A percentile compares a stretch with the other conserved stretches of the same genome.
Conservation (phyloP, 108 stramenopile species). For the Pseudonitzschia pungens region DNA sequence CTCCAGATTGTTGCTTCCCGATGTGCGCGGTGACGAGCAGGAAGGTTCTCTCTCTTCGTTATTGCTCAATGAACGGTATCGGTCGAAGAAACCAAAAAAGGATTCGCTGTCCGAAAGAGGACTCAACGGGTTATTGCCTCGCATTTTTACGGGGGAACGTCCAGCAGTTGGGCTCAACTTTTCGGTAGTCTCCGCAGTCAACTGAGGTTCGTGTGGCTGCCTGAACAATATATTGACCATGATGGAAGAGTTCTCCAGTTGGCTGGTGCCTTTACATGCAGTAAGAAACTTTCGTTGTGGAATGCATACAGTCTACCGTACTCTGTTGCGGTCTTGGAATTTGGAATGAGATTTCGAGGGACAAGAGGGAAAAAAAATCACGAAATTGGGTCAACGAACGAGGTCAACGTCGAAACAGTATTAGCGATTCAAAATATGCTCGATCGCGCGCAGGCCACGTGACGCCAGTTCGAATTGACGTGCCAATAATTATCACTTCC, state of each 20-base stretch:
- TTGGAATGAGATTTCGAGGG: not conserved
- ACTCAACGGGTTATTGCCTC: conserved; percentile 16
- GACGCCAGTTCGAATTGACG: no score
- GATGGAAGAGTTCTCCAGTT: not conserved
- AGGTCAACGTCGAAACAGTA: no score
- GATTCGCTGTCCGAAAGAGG: conserved; percentile 25
- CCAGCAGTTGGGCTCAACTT: not conserved
- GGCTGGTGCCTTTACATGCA: no score
- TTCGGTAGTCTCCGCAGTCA: not conserved
- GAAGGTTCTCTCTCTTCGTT: not conserved
- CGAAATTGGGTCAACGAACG: not conserved
- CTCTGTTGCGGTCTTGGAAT: no score
- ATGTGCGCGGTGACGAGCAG: not conserved
- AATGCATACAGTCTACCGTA: no score
- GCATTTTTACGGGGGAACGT: not conserved
- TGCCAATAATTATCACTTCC: no score
- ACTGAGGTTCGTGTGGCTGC: conserved; percentile 12
- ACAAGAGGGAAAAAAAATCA: no score
- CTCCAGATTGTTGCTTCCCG: conserved; percentile 3
- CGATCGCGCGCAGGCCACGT: not conserved
- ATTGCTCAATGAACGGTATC: conserved; percentile 10
- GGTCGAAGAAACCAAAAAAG: conserved; percentile 16
- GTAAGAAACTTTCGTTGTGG: no score
- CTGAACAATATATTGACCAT: conserved; percentile 32
- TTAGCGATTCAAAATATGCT: not conserved